These are phyloP conservation scores for Chiua virens DNA, from an alignment of 768 basidiomycete genomes.

Conservation along the genomic window DNA sequence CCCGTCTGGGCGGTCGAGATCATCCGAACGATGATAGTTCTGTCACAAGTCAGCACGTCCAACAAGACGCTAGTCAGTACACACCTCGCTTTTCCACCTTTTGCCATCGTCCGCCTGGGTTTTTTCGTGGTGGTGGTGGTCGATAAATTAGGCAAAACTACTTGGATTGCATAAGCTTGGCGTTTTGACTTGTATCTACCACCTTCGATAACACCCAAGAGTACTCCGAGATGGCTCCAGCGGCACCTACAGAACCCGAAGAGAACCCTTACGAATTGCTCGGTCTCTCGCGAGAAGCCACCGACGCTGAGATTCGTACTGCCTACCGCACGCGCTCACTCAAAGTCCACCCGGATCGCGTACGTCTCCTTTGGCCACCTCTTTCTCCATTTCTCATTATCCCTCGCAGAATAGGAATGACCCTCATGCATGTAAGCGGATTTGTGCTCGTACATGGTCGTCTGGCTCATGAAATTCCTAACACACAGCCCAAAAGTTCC, in stretches of 20 bases:
- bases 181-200: background rate
- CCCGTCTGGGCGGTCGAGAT: constrained; percentile 92
- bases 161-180: constrained; percentile 10
- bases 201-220: background rate
- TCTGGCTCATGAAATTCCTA: background rate
- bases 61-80: background rate
- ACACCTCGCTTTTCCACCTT: constrained; percentile 62
- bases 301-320: constrained; percentile 75
- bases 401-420: constrained; percentile 68
- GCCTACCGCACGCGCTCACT: constrained; percentile 79
- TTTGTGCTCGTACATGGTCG: background rate
- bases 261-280: constrained; percentile 75
- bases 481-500: constrained; percentile 67
- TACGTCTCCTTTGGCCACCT: constrained; percentile 36
- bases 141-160: constrained; percentile 8
- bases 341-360: constrained; percentile 87
- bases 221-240: constrained; percentile 21
- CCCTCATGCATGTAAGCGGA: constrained; percentile 63
- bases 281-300: constrained; percentile 57
- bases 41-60: constrained; percentile 27
- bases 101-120: constrained; percentile 44
- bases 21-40: constrained; percentile 83
- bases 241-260: constrained; percentile 48
- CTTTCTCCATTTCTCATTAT: constrained; percentile 12
- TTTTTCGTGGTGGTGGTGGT: background rate